Base-by-base conservation (phyloP, 2,329 filamentous ascomycete species). In the Parasarocladium wereldwijsianum region DNA sequence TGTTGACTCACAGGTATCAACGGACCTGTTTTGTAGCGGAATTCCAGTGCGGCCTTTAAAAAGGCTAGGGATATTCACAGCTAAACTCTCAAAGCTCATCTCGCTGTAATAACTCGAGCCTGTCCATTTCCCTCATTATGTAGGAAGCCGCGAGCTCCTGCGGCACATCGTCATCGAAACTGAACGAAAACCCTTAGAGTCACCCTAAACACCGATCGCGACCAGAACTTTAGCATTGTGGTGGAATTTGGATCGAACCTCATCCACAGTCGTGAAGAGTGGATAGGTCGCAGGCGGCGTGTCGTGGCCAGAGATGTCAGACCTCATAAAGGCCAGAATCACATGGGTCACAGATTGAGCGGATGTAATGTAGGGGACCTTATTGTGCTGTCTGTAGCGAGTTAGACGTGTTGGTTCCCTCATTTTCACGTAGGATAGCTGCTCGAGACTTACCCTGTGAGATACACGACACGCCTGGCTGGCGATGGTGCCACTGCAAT, bases 131-230 rank as follows among this genome's bases (percentile, higher is more conserved):
- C n/a, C n/a, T n/a, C n/a, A n/a, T n/a, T n/a, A 54, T 47, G 44
- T 78, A 83, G 0, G 73, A 80, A 3, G 46, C 52, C 2, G 49
- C 51, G 13, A 78, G 51, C 0, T 73, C 64, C 2, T 50, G 38
- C 1, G 71, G 62, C 16, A 70, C 55, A 31, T 59, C 44, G 26
- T 71, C 66, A 37, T 66, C 57, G 63, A 64, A 80, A 3, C 75
- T 70, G 40, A 76, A 74, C 2, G 57, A 62, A 81, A 84, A 0
- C 76, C 77, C 6, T 50, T 46, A 1, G 66, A 73, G 35, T 82
- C 74, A 0, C 76, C 77, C 78, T 79, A 85, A 31, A 78, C 79
- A 8, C 79, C 79, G 37, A 85, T 70, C 13, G 79, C 76, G 21
- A 84, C 62, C 55, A 77, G 64, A 14, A 84, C 51, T 39, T 77